Evolutionary conservation across 306 rosid genomes (phyloP).

Genomic region (Fragaria nilgerrensis): DNA sequence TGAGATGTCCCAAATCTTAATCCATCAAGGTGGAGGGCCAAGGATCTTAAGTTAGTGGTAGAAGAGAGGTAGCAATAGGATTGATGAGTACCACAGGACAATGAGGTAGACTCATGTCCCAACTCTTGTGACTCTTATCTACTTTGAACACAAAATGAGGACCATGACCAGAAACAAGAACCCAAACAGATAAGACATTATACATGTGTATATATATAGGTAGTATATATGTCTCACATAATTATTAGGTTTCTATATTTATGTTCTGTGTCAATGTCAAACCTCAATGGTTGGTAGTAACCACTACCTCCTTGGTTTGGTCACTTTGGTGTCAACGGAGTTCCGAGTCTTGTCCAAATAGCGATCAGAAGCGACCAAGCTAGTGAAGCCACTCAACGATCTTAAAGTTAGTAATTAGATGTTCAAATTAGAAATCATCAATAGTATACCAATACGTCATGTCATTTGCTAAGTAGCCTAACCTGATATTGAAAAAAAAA

Average conservation of each 20-base stretch:
- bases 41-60: not conserved
- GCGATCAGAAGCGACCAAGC: constrained; percentile 2
- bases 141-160: constrained; percentile 3
- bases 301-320: not conserved
- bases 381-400: not conserved
- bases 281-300: not conserved
- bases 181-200: not conserved
- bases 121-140: not conserved
- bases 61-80: constrained; percentile 1
- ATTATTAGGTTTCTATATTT: not conserved
- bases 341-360: constrained; percentile 3
- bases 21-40: not conserved
- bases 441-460: not conserved
- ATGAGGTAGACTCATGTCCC: not conserved
- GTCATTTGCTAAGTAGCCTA: not conserved
- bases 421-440: not conserved
- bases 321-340: not conserved
- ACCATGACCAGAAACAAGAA: not conserved
- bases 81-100: constrained; percentile 7
- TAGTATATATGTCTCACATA: not conserved
- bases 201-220: not conserved
- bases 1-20: not conserved
- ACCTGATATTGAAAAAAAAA: not conserved
- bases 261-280: not conserved
- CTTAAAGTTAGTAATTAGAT: not conserved